These are phyloP conservation scores for Arthrocladium fulminans DNA, from an alignment of 2,329 filamentous ascomycete genomes.

Conservation along the genomic window DNA sequence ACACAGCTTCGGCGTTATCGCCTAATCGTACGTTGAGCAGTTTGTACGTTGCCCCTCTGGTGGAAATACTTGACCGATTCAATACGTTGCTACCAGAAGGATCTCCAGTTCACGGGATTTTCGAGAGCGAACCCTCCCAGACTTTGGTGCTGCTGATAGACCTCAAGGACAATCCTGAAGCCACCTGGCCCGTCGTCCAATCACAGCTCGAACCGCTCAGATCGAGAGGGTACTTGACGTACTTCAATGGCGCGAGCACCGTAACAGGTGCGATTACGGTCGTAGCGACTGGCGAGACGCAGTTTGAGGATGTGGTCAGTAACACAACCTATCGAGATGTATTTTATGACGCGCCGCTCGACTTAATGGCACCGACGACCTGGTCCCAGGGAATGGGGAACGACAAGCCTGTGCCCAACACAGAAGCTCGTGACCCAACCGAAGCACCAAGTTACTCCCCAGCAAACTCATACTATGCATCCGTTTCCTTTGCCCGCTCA, in stretches of 20 bases:
- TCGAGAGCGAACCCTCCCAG: slow-evolving; percentile 40
- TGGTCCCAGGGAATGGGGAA: background rate
- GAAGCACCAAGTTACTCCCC: slow-evolving; percentile 36
- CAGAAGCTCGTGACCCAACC: slow-evolving; percentile 21
- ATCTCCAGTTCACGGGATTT: slow-evolving; percentile 37
- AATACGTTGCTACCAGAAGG: slow-evolving; percentile 36
- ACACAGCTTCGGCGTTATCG: slow-evolving; percentile 39
- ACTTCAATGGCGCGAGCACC: slow-evolving; percentile 39
- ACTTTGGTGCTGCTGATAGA: slow-evolving; percentile 46
- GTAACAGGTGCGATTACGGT: slow-evolving; percentile 42
- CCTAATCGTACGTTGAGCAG: slow-evolving; percentile 38
- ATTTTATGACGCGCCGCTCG: slow-evolving; percentile 47
- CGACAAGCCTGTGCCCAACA: slow-evolving; percentile 27
- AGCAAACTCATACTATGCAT: slow-evolving; percentile 51
- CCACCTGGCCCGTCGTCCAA: slow-evolving; percentile 29
- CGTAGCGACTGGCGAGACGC: slow-evolving; percentile 45
- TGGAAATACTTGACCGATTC: slow-evolving; percentile 40
- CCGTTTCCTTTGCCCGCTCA: slow-evolving; percentile 39
- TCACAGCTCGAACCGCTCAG: slow-evolving; percentile 39
- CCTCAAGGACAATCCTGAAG: slow-evolving; percentile 35
- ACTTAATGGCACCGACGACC: slow-evolving; percentile 24
- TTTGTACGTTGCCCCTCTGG: slow-evolving; percentile 46
- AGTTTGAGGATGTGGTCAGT: slow-evolving; percentile 37
- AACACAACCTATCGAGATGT: slow-evolving; percentile 44
- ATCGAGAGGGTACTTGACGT: slow-evolving; percentile 40